Evolutionary conservation across 495 filamentous ascomycete genomes (phyloP), one percentile per base, ranked within the genome.

Genomic region (Hyaloscypha hepaticicola): DNA sequence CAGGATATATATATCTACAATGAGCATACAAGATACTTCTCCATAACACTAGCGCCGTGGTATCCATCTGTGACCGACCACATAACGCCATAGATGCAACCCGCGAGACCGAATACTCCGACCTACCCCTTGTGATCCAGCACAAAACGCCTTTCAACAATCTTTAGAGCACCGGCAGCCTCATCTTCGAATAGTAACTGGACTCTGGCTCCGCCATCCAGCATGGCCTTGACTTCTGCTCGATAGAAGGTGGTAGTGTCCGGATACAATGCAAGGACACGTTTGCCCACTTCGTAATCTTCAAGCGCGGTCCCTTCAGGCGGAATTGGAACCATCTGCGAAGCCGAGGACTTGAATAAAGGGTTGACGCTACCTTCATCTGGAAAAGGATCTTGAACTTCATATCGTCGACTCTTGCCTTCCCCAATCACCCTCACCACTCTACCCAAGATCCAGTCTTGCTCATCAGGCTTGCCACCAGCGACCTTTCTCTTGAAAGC

Each of bases 201-300:
- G 16, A 85, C 82, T 56, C 74, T 80, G 73, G 31, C 31, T 1
- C 74, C 75, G 16, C 73, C 72, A 2, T 77, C 77, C 33, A 88
- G 87, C 62, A 81, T 82, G 0, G 87, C 87, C 80, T 92, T 93
- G 21, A 99, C 94, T 67, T 97, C 93, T 12, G 96, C 95, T 70
- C 91, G 88, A 75, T 99, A 99, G 71, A 99, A 99, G 0, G 94
- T 97, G 2, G 95, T 97, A 11, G 96, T 99, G 62, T 92, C 89
- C 0, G 92, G 92, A 71, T 96, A 96, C 45, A 91, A 78, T 0
- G 92, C 92, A 58, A 96, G 77, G 29, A 96, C 92, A 25, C 86
- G 86, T 71, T 90, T 93, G 16, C 93, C 93, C 60, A 85, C 77
- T 1, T 93, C 80, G 69, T 94, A 93, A 12, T 89, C 84, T 1